Evolutionary conservation across 331 rosid genomes (phyloP), one percentile per base, ranked within the genome.

Genomic region (Acacia pycnantha): DNA sequence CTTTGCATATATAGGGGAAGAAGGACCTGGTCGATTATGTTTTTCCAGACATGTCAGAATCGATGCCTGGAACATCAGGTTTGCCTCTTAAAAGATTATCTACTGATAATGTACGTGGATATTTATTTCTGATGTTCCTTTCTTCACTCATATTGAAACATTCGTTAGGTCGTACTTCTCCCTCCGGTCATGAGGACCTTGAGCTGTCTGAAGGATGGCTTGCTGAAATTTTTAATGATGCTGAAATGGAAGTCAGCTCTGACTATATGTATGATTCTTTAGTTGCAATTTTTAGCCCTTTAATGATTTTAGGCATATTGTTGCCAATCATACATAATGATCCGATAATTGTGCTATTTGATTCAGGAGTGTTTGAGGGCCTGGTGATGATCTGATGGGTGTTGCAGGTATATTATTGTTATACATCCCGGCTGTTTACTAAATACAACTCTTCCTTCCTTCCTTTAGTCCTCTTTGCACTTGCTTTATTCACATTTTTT

Each of bases 161-260:
- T 78, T 35, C 89, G 77, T 56, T 82, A 89, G 98, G 87, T 77
- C 85, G 84, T 84, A 69, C 71, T 27, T 82, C 91, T 71, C 87
- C 85, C 68, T 86, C 87, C 54, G 47, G 87, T 81, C 85, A 77
- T 77, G 98, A 90, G 79, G 88, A 86, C 70, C 85, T 90, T 77
- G 92, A 90, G 77, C 87, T 73, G 31, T 88, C 98, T 79, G 97
- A 90, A 74, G 92, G 67, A 51, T 95, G 97, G n/a, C n/a, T n/a
- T n/a, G 82, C 94, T 1, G 97, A 92, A 44, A 93, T 91, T 92
- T 86, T 95, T 16, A 92, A 88, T 74, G 94, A 93, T 70, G 59
- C 94, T 53, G 86, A 82, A 59, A 89, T 95, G 94, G 85, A 87
- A 73, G 79, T 90, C 84, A 89, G 90, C 86, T 85, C 94, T 46